These are phyloP conservation scores for Centrapalus pauciflorus DNA, from an alignment of 129 eudicot species.

Conservation along the genomic window DNA sequence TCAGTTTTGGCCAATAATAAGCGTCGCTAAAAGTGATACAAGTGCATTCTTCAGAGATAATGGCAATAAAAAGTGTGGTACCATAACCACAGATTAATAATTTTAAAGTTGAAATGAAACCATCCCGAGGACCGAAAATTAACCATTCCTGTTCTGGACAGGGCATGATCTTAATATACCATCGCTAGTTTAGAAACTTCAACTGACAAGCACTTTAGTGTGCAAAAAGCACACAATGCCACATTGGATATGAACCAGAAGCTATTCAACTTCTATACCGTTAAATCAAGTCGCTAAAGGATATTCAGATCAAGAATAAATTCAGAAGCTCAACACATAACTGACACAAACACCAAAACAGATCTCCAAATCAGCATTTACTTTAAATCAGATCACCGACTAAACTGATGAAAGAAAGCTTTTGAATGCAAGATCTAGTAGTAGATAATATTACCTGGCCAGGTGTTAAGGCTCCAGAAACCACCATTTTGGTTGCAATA, in stretches of 20 bases:
- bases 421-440: not conserved
- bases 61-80: not conserved
- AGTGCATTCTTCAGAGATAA: not conserved
- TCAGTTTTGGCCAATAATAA: not conserved
- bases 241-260: conserved; percentile 2
- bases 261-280: conserved; percentile 2
- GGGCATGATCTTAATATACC: not conserved
- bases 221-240: not conserved
- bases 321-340: not conserved
- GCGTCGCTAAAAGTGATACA: not conserved
- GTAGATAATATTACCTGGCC: conserved; percentile 52
- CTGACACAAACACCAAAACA: conserved; percentile 10
- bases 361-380: conserved; percentile 13
- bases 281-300: not conserved
- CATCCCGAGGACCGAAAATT: not conserved
- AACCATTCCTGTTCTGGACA: not conserved
- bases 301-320: conserved; percentile 9
- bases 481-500: conserved; percentile 40
- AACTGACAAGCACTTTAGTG: not conserved
- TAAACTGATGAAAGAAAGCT: not conserved
- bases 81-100: not conserved
- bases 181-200: not conserved
- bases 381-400: conserved; percentile 14
- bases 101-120: not conserved
- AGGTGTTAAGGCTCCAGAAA: conserved; percentile 69